Evolutionary conservation across 345 rosid species (phyloP).

Genomic region (Iberis pinnata): DNA sequence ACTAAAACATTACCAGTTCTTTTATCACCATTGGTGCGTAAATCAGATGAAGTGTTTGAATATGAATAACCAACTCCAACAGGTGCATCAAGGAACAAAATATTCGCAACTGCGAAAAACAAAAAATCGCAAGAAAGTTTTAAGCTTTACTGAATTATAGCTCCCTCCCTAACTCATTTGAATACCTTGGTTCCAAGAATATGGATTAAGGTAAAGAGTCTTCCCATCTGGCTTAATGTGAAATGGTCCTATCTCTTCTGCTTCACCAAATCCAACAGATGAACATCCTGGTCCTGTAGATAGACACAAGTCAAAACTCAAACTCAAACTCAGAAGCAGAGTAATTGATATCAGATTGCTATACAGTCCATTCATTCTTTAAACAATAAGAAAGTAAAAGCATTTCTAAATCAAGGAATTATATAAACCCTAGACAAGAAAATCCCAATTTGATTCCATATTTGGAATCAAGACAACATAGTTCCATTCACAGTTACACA

Average conservation of each 20-base stretch:
- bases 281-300: slow-evolving; percentile 92
- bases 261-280: slow-evolving; percentile 76
- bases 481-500: not conserved
- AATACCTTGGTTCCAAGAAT: slow-evolving; percentile 90
- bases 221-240: slow-evolving; percentile 71
- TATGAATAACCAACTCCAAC: slow-evolving; percentile 92
- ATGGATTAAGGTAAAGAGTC: slow-evolving; percentile 70
- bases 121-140: not conserved
- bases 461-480: slow-evolving; percentile 1
- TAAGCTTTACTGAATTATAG: slow-evolving; percentile 11
- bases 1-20: slow-evolving; percentile 51
- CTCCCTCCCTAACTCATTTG: not conserved
- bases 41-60: slow-evolving; percentile 73
- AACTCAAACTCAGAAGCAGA: too few relatives aligned
- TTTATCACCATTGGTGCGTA: slow-evolving; percentile 42
- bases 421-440: not conserved
- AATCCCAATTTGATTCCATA: not conserved
- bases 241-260: slow-evolving; percentile 92
- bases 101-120: slow-evolving; percentile 61
- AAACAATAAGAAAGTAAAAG: not conserved
- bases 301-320: not conserved
- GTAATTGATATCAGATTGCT: too few relatives aligned
- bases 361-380: not conserved
- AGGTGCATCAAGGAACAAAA: slow-evolving; percentile 84
- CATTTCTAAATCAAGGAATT: not conserved